These are phyloP conservation scores for Phytopythium delawarense DNA, from an alignment of 352 stramenopile species.

Conservation along the genomic window DNA sequence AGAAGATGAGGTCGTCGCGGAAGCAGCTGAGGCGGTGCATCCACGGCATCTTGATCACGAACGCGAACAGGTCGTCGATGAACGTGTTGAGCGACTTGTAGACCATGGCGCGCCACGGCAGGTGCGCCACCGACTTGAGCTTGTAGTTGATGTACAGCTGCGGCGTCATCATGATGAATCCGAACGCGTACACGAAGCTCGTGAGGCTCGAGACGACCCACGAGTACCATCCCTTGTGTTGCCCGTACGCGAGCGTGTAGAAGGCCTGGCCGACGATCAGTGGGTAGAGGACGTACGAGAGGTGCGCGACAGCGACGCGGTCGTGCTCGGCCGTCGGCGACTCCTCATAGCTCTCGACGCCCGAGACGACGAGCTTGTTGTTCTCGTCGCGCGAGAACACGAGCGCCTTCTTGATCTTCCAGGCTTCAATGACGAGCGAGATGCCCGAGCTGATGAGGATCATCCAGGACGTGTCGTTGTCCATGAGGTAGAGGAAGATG, in stretches of 20 bases:
- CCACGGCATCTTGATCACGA: conserved; percentile 91
- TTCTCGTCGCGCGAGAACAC: conserved; percentile 73
- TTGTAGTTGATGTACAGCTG: conserved; percentile 99
- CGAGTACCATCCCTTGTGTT: conserved; percentile 97
- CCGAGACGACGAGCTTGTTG: conserved; percentile 80
- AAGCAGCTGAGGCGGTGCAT: conserved; percentile 98
- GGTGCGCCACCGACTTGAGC: conserved; percentile 94
- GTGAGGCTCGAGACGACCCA: conserved; percentile 96
- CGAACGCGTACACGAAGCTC: conserved; percentile 98
- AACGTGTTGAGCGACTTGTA: conserved; percentile 98
- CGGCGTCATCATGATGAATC: conserved; percentile 99
- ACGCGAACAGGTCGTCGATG: conserved; percentile 92
- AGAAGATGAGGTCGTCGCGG: conserved; percentile 99
- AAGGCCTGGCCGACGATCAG: conserved; percentile 92
- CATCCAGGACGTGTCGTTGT: conserved; percentile 96
- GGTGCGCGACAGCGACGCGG: conserved; percentile 75
- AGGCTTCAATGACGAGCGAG: conserved; percentile 85
- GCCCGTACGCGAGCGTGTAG: conserved; percentile 92
- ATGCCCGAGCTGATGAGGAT: conserved; percentile 89
- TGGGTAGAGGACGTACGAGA: conserved; percentile 83
- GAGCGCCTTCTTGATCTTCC: conserved; percentile 94
- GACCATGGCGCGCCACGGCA: conserved; percentile 97
- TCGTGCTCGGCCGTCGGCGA: conserved; percentile 83
- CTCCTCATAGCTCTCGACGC: conserved; percentile 78
- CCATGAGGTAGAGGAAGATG: conserved; percentile 97